These are phyloP conservation scores for Nannochloris sp. DNA, from an alignment of 139 green algal species.

Conservation along the genomic window DNA sequence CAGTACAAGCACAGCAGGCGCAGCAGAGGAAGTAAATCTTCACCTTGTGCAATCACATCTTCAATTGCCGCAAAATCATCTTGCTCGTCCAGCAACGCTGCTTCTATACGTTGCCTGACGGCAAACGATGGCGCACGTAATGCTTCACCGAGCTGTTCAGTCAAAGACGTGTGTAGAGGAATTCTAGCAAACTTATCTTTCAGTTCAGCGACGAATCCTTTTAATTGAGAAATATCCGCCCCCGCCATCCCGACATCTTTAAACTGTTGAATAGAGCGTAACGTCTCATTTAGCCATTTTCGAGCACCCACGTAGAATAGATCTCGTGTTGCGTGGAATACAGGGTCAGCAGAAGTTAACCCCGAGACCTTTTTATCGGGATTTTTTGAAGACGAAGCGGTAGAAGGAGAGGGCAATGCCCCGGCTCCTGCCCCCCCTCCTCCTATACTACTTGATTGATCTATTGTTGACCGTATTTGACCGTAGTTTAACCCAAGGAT, in stretches of 20 bases:
- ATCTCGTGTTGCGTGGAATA: constrained; percentile 61
- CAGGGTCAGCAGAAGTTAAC: constrained; percentile 46
- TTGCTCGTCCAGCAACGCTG: constrained; percentile 23
- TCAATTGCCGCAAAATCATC: constrained; percentile 22
- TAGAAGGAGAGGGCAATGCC: not conserved
- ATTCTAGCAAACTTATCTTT: constrained; percentile 29
- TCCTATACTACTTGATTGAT: too few relatives aligned
- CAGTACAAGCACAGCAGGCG: constrained; percentile 74
- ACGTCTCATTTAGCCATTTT: constrained; percentile 29
- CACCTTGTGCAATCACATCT: constrained; percentile 61
- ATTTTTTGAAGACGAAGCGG: not conserved
- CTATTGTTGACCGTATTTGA: constrained; percentile 20
- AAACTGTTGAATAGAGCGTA: constrained; percentile 34
- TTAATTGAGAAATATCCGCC: constrained; percentile 24
- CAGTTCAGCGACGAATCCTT: constrained; percentile 31
- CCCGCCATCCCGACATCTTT: constrained; percentile 22
- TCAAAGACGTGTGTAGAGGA: constrained; percentile 26
- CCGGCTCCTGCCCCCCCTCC: not conserved
- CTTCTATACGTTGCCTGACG: constrained; percentile 24
- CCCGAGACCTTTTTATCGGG: constrained; percentile 15
- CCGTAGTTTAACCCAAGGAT: constrained; percentile 63
- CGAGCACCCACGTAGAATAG: constrained; percentile 24
- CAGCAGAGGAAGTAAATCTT: constrained; percentile 59
- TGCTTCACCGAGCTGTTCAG: constrained; percentile 14
- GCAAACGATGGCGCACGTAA: constrained; percentile 18